Conservation (phyloP, 257 asterid genomes). For the Plectranthus barbatus region DNA sequence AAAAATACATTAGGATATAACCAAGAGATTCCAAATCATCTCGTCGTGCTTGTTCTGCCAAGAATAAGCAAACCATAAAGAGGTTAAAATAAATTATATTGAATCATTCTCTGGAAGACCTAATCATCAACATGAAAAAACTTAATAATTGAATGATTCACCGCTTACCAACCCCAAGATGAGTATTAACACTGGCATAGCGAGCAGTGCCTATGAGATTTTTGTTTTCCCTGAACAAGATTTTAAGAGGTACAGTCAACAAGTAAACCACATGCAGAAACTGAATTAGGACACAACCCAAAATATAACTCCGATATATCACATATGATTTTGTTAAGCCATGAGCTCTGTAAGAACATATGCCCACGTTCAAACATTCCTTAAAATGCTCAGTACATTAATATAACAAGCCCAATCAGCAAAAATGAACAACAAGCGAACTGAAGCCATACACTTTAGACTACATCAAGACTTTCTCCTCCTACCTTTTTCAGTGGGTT, state of each 20-base stretch:
- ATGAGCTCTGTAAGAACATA: neutral
- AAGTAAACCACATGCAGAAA: neutral
- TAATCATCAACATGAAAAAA: neutral
- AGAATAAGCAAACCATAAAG: constrained; percentile 12
- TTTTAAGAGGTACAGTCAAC: constrained; percentile 9
- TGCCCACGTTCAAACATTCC: neutral
- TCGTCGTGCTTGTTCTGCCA: constrained; percentile 90
- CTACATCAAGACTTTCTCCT: neutral
- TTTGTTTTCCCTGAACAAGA: constrained; percentile 79
- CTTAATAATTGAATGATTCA: constrained; percentile 2
- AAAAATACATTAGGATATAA: constrained; percentile 90
- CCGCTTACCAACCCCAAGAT: constrained; percentile 88
- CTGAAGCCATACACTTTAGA: neutral
- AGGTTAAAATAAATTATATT: neutral
- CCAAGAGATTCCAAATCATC: constrained; percentile 96
- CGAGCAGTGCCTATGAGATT: constrained; percentile 96
- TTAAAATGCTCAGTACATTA: too few species aligned
- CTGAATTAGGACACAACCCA: neutral
- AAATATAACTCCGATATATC: neutral
- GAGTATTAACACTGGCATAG: constrained; percentile 92
- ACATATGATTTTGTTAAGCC: neutral
- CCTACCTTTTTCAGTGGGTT: neutral
- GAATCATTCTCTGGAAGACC: constrained; percentile 5
- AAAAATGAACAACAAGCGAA: constrained; percentile 4
- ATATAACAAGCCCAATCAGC: too few species aligned